These are phyloP conservation scores for Nicotiana rustica DNA, from an alignment of 305 asterid genomes.

Conservation along the genomic window DNA sequence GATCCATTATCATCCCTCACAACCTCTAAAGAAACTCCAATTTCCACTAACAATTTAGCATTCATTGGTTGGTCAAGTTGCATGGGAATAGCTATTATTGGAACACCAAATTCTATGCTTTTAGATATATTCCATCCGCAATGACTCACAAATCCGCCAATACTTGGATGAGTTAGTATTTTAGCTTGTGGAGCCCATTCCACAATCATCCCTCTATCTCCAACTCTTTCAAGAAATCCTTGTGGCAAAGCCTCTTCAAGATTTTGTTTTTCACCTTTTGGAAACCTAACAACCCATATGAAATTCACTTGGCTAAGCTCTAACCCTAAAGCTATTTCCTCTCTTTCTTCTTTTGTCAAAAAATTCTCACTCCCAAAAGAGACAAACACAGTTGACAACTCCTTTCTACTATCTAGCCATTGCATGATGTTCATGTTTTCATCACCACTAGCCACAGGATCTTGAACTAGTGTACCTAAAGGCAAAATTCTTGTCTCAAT, in stretches of 20 bases:
- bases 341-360: slow-evolving; percentile 13
- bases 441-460: not conserved
- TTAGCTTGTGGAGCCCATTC: slow-evolving; percentile 30
- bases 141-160: slow-evolving; percentile 18
- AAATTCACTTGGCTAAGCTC: slow-evolving; percentile 24
- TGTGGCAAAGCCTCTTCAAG: slow-evolving; percentile 12
- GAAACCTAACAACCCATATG: slow-evolving; percentile 30
- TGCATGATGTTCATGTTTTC: not conserved
- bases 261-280: slow-evolving; percentile 4
- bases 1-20: slow-evolving; percentile 13
- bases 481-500: not conserved
- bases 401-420: slow-evolving; percentile 3
- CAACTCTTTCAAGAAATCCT: slow-evolving; percentile 22
- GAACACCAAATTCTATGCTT: slow-evolving; percentile 16
- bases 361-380: slow-evolving; percentile 25
- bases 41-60: slow-evolving; percentile 3
- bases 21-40: slow-evolving; percentile 14
- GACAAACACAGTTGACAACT: slow-evolving; percentile 23
- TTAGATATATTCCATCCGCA: slow-evolving; percentile 23
- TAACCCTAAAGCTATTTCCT: slow-evolving; percentile 6
- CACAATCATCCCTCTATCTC: slow-evolving; percentile 9
- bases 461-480: slow-evolving; percentile 27
- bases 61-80: slow-evolving; percentile 32
- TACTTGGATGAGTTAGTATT: not conserved
- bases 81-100: slow-evolving; percentile 24